phyloP scores from a whole-genome alignment of 1,139 yeast genomes.

The Kodamaea anthophila region DNA sequence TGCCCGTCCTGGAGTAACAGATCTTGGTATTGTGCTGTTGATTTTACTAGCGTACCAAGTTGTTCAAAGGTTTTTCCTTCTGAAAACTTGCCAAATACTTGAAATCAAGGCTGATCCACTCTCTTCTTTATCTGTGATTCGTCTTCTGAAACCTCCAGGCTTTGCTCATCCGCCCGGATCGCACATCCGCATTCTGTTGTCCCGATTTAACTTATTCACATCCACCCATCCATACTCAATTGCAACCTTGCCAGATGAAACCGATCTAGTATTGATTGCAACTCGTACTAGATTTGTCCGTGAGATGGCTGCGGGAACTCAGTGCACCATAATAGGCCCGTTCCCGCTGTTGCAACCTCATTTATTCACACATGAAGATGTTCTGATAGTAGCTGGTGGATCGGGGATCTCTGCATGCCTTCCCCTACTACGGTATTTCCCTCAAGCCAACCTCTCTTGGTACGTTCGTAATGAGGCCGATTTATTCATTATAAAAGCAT shows the following conservation, averaged over 20 bases:
- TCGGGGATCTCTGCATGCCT: slow-evolving; percentile 78
- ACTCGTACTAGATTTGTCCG: slow-evolving; percentile 8
- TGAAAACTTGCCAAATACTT: slow-evolving; percentile 7
- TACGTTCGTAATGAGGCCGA: slow-evolving; percentile 28
- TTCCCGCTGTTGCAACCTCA: slow-evolving; percentile 22
- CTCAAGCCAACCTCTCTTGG: slow-evolving; percentile 40
- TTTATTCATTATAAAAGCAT: slow-evolving; percentile 4
- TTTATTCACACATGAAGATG: slow-evolving; percentile 42
- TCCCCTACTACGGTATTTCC: slow-evolving; percentile 45
- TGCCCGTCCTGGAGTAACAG: slow-evolving; percentile 38
- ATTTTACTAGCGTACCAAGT: slow-evolving; percentile 21
- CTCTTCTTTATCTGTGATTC: slow-evolving; percentile 22
- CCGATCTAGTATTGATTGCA: slow-evolving; percentile 5
- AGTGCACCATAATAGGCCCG: slow-evolving; percentile 21
- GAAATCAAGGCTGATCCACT: slow-evolving; percentile 10
- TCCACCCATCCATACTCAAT: slow-evolving; percentile 41
- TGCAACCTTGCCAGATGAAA: slow-evolving; percentile 10
- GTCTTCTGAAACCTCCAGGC: slow-evolving; percentile 19
- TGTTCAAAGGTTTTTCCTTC: slow-evolving; percentile 14
- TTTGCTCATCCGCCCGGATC: slow-evolving; percentile 30
- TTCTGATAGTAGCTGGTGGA: slow-evolving; percentile 72
- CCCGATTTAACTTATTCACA: slow-evolving; percentile 13
- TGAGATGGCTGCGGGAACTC: slow-evolving; percentile 7
- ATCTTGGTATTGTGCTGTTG: slow-evolving; percentile 19
- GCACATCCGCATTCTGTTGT: slow-evolving; percentile 27